phyloP scores from a whole-genome alignment of 139 green algal genomes.

The Axilococcus clingmanii region DNA sequence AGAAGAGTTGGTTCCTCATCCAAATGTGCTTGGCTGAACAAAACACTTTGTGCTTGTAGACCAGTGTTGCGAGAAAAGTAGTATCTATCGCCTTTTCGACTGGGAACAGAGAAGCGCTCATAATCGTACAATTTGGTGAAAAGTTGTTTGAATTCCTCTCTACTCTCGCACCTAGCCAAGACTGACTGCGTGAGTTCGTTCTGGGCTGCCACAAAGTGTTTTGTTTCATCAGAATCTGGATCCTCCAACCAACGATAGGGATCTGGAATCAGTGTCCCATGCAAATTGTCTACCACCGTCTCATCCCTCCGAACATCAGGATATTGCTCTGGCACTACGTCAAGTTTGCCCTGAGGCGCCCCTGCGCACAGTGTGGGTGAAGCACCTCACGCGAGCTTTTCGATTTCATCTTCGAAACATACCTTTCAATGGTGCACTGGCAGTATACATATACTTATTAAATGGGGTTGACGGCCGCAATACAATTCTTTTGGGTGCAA shows the following conservation, averaged over 20 bases:
- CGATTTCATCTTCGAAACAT: no score
- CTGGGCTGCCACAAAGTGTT: conserved; percentile 69
- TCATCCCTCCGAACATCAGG: conserved; percentile 55
- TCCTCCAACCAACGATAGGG: conserved; percentile 76
- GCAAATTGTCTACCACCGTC: conserved; percentile 50
- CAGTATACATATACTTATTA: no score
- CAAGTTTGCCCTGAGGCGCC: conserved; percentile 42
- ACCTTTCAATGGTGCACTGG: no score
- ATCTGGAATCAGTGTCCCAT: conserved; percentile 54
- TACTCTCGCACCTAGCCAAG: conserved; percentile 50
- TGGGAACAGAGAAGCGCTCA: conserved; percentile 59
- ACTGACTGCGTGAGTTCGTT: conserved; percentile 66
- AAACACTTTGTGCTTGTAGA: conserved; percentile 74
- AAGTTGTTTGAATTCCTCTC: conserved; percentile 49
- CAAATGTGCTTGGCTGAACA: conserved; percentile 56
- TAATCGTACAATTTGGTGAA: conserved; percentile 66
- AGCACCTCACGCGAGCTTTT: no score
- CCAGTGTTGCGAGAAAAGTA: conserved; percentile 82
- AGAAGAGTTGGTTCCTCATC: conserved; percentile 39
- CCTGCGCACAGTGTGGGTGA: no score
- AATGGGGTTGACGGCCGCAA: no score
- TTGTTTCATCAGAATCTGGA: conserved; percentile 62
- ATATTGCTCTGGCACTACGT: conserved; percentile 39
- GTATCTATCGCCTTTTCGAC: conserved; percentile 51
- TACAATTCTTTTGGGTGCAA: no score